phyloP scores from a whole-genome alignment of 2,329 filamentous ascomycete genomes.

The Nigrospora osmanthi region DNA sequence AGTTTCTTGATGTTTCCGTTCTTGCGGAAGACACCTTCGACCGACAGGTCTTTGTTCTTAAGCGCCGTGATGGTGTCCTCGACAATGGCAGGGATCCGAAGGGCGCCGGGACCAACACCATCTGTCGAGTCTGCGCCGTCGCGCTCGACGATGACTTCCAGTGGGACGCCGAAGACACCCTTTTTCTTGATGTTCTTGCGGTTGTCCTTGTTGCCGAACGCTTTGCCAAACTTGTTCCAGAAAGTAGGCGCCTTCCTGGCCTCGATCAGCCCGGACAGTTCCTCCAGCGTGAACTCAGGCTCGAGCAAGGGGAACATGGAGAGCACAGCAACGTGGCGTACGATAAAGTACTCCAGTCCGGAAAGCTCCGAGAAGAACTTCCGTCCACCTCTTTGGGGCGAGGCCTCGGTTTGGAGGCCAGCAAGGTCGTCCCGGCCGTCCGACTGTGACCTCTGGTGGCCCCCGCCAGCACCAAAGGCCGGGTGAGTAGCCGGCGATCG shows the following conservation, averaged over 20 bases:
- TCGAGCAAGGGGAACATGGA: slow-evolving; percentile 92
- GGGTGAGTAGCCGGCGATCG: slow-evolving; percentile 50
- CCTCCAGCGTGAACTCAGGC: slow-evolving; percentile 85
- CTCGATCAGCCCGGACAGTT: slow-evolving; percentile 87
- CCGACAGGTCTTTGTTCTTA: slow-evolving; percentile 97
- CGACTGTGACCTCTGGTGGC: slow-evolving; percentile 56
- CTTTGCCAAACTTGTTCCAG: slow-evolving; percentile 97
- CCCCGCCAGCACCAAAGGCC: slow-evolving; percentile 48
- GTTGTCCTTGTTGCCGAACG: slow-evolving; percentile 76
- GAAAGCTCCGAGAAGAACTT: slow-evolving; percentile 96
- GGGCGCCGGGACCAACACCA: slow-evolving; percentile 82
- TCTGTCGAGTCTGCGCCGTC: slow-evolving; percentile 97
- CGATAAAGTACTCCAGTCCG: slow-evolving; percentile 93
- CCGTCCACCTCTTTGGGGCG: slow-evolving; percentile 51
- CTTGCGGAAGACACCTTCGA: slow-evolving; percentile 97
- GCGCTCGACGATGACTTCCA: slow-evolving; percentile 84
- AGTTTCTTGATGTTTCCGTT: slow-evolving; percentile 97
- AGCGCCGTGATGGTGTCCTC: slow-evolving; percentile 91
- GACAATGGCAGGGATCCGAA: slow-evolving; percentile 89
- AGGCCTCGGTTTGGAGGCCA: slow-evolving; percentile 40
- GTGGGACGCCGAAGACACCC: slow-evolving; percentile 82
- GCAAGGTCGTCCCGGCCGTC: slow-evolving; percentile 42
- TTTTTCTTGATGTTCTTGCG: slow-evolving; percentile 78
- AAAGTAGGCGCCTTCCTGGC: slow-evolving; percentile 83
- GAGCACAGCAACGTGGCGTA: slow-evolving; percentile 87